These are phyloP conservation scores for Penicillium frequentans DNA, from an alignment of 2,329 filamentous ascomycete species.

Conservation along the genomic window DNA sequence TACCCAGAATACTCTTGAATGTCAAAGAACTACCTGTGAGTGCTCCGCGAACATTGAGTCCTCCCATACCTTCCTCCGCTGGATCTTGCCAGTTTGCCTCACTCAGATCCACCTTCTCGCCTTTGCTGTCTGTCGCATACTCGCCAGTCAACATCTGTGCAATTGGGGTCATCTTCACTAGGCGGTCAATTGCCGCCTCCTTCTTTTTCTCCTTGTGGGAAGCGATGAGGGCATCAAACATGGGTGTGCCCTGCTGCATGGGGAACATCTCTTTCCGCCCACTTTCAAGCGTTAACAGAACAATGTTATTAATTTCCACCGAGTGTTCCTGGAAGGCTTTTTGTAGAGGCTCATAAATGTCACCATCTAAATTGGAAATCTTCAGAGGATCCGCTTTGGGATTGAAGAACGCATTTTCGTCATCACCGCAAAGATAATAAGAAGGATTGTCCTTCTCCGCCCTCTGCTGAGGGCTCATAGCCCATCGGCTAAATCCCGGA, in stretches of 20 bases:
- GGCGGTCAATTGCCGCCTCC: constrained; percentile 26
- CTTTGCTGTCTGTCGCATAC: constrained; percentile 31
- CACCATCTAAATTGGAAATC: constrained; percentile 37
- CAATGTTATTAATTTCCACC: constrained; percentile 40
- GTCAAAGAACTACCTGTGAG: constrained; percentile 41
- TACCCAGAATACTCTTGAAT: constrained; percentile 40
- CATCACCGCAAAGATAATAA: constrained; percentile 15
- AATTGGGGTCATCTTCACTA: constrained; percentile 30
- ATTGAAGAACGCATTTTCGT: constrained; percentile 29
- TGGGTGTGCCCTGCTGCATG: constrained; percentile 33
- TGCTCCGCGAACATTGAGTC: constrained; percentile 39
- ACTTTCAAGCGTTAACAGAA: constrained; percentile 42
- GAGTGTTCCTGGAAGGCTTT: constrained; percentile 29
- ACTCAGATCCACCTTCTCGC: constrained; percentile 21
- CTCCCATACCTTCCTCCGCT: constrained; percentile 27
- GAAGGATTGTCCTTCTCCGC: constrained; percentile 18
- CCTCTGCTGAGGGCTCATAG: constrained; percentile 14
- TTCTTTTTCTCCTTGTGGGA: constrained; percentile 24
- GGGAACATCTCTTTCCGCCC: constrained; percentile 44
- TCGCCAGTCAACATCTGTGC: constrained; percentile 40
- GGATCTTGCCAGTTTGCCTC: constrained; percentile 22
- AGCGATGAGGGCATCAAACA: constrained; percentile 35
- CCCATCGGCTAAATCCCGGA: constrained; percentile 34
- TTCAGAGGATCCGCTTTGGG: constrained; percentile 37
- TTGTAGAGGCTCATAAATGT: constrained; percentile 31